Evolutionary conservation across 2,329 filamentous ascomycete genomes (phyloP).

Genomic region (Aspergillus awamori): DNA sequence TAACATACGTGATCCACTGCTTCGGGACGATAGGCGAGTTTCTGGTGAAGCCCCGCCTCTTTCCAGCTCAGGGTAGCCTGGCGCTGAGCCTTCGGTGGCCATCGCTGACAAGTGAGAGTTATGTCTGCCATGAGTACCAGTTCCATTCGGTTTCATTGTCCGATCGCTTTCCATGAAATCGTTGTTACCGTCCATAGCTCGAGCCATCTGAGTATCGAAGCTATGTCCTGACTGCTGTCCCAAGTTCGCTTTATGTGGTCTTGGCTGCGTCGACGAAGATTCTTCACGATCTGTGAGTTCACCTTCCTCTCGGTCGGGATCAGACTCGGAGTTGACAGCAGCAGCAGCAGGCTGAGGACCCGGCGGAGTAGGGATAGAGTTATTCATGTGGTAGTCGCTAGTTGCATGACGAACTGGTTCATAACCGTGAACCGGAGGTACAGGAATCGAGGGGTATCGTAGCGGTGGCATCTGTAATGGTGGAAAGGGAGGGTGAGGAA

Average conservation of each 20-base stretch:
- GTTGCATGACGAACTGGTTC: slow-evolving; percentile 13
- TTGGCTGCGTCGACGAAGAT: not conserved
- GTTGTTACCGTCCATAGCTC: not conserved
- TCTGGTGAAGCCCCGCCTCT: slow-evolving; percentile 31
- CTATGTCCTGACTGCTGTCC: not conserved
- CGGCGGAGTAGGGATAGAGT: slow-evolving; percentile 13
- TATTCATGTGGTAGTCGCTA: slow-evolving; percentile 13
- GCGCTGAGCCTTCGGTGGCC: not conserved
- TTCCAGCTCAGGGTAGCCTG: slow-evolving; percentile 24
- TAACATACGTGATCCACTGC: slow-evolving; percentile 37
- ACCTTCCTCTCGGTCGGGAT: slow-evolving; percentile 67
- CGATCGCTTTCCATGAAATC: not conserved
- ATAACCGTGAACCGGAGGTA: slow-evolving; percentile 20
- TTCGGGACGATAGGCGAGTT: slow-evolving; percentile 28
- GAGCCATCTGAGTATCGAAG: not conserved
- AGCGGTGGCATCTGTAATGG: slow-evolving; percentile 31
- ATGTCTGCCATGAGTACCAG: not conserved
- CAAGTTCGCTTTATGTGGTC: not conserved
- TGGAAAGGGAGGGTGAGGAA: slow-evolving; percentile 37
- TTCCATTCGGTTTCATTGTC: not conserved
- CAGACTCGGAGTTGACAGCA: slow-evolving; percentile 33
- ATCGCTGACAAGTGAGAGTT: not conserved
- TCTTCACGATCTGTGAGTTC: slow-evolving; percentile 73
- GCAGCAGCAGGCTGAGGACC: slow-evolving; percentile 20
- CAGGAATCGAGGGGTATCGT: slow-evolving; percentile 26